Conservation (phyloP, 75 land plant genomes). For the Pinus albicaulis region DNA sequence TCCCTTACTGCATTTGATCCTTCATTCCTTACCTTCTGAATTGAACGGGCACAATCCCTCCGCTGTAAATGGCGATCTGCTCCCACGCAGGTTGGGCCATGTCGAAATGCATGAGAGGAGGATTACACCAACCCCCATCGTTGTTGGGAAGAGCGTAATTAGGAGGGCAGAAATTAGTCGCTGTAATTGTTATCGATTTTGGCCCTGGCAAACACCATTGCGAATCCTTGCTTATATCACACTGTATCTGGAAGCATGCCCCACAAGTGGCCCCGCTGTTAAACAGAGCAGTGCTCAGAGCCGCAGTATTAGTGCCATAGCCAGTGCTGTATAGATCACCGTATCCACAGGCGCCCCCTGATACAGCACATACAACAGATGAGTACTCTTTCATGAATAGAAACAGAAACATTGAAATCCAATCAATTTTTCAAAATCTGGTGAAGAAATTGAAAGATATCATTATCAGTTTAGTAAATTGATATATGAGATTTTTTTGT, state of each 20-base stretch:
- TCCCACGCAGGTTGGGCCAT: constrained; percentile 12
- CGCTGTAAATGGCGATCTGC: constrained; percentile 14
- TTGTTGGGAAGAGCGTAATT: constrained; percentile 8
- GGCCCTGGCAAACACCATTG: constrained; percentile 14
- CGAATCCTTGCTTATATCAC: constrained; percentile 1
- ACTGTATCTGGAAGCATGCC: constrained; percentile 22
- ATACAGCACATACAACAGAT: background rate
- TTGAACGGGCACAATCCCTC: constrained; percentile 11
- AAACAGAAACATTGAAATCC: background rate
- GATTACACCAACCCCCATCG: constrained; percentile 18
- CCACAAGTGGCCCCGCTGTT: constrained; percentile 18
- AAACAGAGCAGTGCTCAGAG: constrained; percentile 25
- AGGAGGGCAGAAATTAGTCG: constrained; percentile 17
- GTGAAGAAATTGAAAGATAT: too few relatives aligned
- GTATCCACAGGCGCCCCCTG: constrained; percentile 23
- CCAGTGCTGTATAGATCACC: constrained; percentile 17
- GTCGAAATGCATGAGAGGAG: constrained; percentile 16
- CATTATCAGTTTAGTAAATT: too few relatives aligned
- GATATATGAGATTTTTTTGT: too few relatives aligned
- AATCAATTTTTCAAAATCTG: background rate
- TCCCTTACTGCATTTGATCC: too few relatives aligned
- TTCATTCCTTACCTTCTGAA: constrained; percentile 13
- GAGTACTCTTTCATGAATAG: background rate
- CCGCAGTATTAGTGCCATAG: constrained; percentile 25
- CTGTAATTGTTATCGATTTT: constrained; percentile 8